A percentile compares a stretch with the other conserved stretches of the same genome.
Conservation (phyloP, 768 basidiomycete genomes). For the Calocybe gangraenosa region DNA sequence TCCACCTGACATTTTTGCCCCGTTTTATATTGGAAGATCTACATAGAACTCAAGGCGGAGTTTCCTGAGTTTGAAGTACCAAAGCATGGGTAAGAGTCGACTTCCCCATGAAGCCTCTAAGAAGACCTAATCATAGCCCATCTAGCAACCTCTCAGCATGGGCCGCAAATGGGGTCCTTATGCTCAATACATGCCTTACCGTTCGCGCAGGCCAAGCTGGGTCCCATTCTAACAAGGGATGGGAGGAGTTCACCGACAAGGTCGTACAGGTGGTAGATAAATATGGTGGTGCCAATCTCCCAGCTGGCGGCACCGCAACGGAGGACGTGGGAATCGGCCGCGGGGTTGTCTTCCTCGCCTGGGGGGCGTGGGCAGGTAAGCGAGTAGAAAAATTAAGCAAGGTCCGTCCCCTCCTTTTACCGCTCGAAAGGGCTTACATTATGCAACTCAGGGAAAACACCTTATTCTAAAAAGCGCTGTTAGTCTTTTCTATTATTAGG, state of each 20-base stretch:
- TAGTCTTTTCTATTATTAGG: constrained; percentile 26
- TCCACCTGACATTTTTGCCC: constrained; percentile 12
- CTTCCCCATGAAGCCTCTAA: neutral
- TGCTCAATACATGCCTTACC: constrained; percentile 91
- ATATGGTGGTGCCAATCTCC: constrained; percentile 71
- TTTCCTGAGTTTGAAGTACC: constrained; percentile 78
- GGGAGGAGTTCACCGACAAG: constrained; percentile 85
- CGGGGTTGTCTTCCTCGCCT: constrained; percentile 78
- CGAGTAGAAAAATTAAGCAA: constrained; percentile 73
- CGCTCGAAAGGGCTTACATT: neutral
- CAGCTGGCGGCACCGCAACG: constrained; percentile 26
- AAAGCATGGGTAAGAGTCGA: constrained; percentile 68
- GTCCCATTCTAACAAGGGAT: constrained; percentile 83
- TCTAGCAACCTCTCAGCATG: constrained; percentile 73
- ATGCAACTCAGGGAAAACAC: constrained; percentile 59
- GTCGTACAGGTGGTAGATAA: constrained; percentile 75
- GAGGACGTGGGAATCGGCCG: constrained; percentile 52
- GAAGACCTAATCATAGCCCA: constrained; percentile 2
- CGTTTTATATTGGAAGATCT: constrained; percentile 54
- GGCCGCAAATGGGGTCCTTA: constrained; percentile 83
- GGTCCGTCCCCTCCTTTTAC: constrained; percentile 33
- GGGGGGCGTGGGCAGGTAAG: constrained; percentile 87
- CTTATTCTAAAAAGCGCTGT: constrained; percentile 75
- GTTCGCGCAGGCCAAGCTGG: constrained; percentile 72
- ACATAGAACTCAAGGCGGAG: constrained; percentile 79